Conservation (phyloP, 352 stramenopile species). For the Blastocystis sp. region DNA sequence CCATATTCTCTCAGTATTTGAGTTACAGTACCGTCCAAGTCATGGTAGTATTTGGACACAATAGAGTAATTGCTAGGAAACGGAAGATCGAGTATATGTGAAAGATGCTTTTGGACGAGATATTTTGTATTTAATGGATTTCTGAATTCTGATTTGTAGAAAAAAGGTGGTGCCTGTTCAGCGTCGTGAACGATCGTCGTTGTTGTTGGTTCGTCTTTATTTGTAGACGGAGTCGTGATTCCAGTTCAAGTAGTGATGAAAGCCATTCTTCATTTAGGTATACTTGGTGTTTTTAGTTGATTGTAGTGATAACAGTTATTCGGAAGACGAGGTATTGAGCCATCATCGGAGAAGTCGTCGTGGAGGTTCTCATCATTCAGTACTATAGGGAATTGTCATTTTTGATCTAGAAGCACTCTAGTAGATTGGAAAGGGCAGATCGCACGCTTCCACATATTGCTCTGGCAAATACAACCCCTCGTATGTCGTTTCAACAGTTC, state of each 20-base stretch:
- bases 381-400: background rate
- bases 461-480: conserved; percentile 10
- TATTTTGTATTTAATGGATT: conserved; percentile 2
- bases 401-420: background rate
- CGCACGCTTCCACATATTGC: conserved; percentile 21
- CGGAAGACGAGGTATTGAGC: background rate
- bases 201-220: background rate
- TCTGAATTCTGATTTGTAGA: background rate
- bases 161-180: background rate
- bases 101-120: conserved; percentile 55
- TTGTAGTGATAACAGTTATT: background rate
- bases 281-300: background rate
- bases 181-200: background rate
- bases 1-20: background rate
- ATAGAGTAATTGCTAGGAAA: background rate
- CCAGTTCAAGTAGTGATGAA: background rate
- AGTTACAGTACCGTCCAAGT: too few relatives aligned
- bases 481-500: background rate
- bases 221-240: conserved; percentile 33
- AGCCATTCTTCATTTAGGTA: background rate
- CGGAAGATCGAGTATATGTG: background rate
- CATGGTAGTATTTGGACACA: background rate
- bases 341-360: background rate
- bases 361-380: background rate
- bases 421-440: background rate